Evolutionary conservation across 345 rosid species (phyloP).

Genomic region (Litchi chinensis): DNA sequence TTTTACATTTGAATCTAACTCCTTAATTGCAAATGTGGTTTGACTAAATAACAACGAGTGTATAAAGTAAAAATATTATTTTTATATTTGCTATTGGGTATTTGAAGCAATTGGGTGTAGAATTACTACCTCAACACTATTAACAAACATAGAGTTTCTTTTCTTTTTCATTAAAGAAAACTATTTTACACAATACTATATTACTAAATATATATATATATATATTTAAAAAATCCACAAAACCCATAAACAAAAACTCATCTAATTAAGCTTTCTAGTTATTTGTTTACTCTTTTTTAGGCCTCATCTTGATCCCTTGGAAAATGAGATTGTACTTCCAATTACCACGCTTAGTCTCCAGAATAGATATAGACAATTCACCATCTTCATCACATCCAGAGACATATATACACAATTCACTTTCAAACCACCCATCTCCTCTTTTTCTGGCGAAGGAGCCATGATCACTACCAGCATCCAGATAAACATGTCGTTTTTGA

Average conservation of each 20-base stretch:
- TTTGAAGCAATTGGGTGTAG: no score
- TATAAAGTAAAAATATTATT: no score
- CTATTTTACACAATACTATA: no score
- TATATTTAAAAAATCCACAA: no score
- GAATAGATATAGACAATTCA: constrained; percentile 45
- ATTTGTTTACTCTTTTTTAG: constrained; percentile 22
- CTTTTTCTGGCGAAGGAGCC: constrained; percentile 38
- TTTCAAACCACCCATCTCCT: constrained; percentile 69
- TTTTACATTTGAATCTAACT: no score
- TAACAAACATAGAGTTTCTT: no score
- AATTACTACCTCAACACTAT: no score
- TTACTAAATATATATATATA: no score
- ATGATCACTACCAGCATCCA: constrained; percentile 15
- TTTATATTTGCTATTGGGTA: no score
- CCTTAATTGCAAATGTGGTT: no score
- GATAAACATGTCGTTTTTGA: constrained; percentile 17
- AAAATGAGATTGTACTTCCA: constrained; percentile 63
- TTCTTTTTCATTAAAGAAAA: no score
- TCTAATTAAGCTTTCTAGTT: neutral
- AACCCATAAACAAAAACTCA: neutral
- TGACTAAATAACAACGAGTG: no score
- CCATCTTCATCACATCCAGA: constrained; percentile 30
- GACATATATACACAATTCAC: constrained; percentile 53
- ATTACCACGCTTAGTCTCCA: constrained; percentile 38
- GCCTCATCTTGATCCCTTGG: constrained; percentile 67